Conservation (phyloP, 2,329 filamentous ascomycete genomes). For the Dactylellina sp. region DNA sequence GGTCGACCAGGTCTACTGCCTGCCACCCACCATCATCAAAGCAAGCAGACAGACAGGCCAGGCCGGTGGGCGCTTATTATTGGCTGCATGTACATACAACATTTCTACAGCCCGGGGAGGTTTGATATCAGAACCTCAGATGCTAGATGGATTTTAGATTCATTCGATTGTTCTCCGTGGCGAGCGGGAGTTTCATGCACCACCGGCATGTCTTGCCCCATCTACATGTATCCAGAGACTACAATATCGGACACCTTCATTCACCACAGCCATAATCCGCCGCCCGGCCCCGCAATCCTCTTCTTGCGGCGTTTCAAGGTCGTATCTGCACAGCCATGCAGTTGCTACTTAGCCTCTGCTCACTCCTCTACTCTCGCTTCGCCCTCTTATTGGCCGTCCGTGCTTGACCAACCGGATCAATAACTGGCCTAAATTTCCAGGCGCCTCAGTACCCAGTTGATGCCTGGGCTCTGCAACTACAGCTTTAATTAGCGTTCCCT, state of each 20-base stretch:
- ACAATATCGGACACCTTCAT: not conserved
- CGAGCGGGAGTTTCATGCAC: conserved; percentile 10
- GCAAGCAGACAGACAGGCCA: conserved; percentile 11
- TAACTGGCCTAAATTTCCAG: too few relatives aligned
- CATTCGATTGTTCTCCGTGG: not conserved
- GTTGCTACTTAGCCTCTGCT: not conserved
- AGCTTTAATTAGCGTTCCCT: too few relatives aligned
- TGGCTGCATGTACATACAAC: conserved; percentile 45
- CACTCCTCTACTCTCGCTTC: not conserved
- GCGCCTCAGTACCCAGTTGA: too few relatives aligned
- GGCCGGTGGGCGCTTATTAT: conserved; percentile 44
- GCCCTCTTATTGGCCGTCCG: conserved; percentile 2
- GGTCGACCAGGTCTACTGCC: conserved; percentile 6
- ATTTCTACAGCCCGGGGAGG: conserved; percentile 28
- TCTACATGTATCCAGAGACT: conserved; percentile 20
- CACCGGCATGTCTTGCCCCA: too few relatives aligned
- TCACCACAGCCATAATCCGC: not conserved
- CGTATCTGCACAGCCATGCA: conserved; percentile 5
- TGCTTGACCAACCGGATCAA: conserved; percentile 2
- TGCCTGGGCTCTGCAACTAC: too few relatives aligned
- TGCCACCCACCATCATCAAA: conserved; percentile 2
- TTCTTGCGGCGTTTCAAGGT: conserved; percentile 37
- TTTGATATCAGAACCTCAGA: not conserved
- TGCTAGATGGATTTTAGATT: too few relatives aligned
- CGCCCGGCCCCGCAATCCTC: conserved; percentile 13